Evolutionary conservation across 441 rosid species (phyloP), one percentile per base, ranked within the genome.

Genomic region (Raphanus hybrid): DNA sequence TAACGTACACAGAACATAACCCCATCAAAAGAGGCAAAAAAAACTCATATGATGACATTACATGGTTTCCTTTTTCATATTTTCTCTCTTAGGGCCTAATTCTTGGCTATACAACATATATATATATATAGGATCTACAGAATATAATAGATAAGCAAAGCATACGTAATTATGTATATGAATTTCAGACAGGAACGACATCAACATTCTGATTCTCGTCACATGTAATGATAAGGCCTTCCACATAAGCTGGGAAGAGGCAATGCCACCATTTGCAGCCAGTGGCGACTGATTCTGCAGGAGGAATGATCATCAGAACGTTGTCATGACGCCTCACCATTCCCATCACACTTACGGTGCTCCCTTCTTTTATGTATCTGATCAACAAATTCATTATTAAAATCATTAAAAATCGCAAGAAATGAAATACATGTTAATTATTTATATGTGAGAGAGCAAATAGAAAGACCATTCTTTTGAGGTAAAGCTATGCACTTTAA

Each of bases 321-420:
- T 91, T 91, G 72, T 90, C 92, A 20, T 90, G 96, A 64, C 90
- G 90, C 62, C 88, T 88, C 15, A 91, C 94, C 27, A 90, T 86
- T 45, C 97, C 97, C 96, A 91, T 87, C 74, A 90, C 97, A 72
- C 97, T 91, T 11, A 91, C 90, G 0, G 93, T 91, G 86, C 92
- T 90, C 59, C 98, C 98, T 90, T 93, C 98, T 81, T 90, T 88
- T 70, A 93, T 88, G 55, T 86, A 88, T 70, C 98, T 93, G 43
- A 59, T 39, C 65, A 61, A 48, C 41, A 76, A 18, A 57, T 6
- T 57, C 4, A 43, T 11, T 5, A 61, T 11, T 9, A 5, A 10
- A 16, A 58, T 43, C 52, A 43, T 32, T 26, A 70, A 70, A 39
- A 70, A 26, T 50, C 3, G 45, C 71, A 64, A 54, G 27, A 54